Evolutionary conservation across 2,329 filamentous ascomycete genomes (phyloP).

Genomic region (Fusarium transvaalense): DNA sequence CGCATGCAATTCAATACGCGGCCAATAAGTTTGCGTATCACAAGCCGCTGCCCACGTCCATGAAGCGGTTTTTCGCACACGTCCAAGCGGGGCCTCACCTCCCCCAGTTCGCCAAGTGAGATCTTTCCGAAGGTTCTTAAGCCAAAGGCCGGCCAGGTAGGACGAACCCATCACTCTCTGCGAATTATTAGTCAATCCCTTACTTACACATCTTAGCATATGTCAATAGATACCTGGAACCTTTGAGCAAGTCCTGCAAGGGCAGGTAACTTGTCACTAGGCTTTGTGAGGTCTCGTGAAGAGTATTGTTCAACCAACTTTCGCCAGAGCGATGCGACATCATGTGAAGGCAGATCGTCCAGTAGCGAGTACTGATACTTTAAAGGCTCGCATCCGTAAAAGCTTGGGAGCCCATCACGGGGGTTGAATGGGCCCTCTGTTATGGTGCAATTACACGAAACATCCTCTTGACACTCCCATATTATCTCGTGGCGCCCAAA

Average conservation of each 20-base stretch:
- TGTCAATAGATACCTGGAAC: neutral
- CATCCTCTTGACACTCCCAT: conserved; percentile 6
- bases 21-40: neutral
- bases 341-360: neutral
- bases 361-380: neutral
- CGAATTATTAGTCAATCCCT: neutral
- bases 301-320: neutral
- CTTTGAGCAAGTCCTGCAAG: conserved; percentile 1
- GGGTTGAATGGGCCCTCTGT: neutral
- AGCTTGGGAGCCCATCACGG: neutral
- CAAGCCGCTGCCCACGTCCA: neutral
- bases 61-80: neutral
- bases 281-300: neutral
- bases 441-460: neutral
- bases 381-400: neutral
- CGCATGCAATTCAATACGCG: neutral
- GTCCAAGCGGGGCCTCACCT: neutral
- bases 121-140: neutral
- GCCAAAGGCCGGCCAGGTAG: neutral
- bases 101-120: neutral
- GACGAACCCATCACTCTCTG: neutral
- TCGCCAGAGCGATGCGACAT: neutral
- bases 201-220: neutral
- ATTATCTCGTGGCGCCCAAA: neutral
- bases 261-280: neutral